Evolutionary conservation across 495 filamentous ascomycete species (phyloP), one percentile per base, ranked within the genome.

Genomic region (Penicillium egyptiacum): DNA sequence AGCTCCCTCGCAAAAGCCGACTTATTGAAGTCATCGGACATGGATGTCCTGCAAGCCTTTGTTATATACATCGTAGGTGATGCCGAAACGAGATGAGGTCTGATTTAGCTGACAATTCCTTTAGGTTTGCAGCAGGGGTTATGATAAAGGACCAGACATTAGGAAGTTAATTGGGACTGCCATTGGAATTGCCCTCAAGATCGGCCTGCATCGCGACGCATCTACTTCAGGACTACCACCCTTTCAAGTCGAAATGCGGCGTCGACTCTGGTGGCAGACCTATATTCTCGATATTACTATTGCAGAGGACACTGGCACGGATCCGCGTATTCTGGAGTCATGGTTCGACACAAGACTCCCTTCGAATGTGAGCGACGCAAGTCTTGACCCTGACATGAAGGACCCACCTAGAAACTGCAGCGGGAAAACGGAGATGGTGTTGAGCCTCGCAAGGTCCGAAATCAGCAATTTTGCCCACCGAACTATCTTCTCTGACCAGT

Each of bases 391-490:
- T 3, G 72, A 83, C 0, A 85, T 81, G 75, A 81, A 70, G 1
- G 70, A 80, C 9, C 66, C 80, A 14, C 84, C 87, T 0, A 56
- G 71, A 35, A 67, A 78, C 16, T 72, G 81, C 6, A 55, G 58
- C 1, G 84, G 80, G 6, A 77, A 76, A 8, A 90, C 87, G n/a
- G 89, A 92, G 48, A 90, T 91, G 85, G 81, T 85, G 3, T 90
- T 92, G 63, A 83, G 78, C 46, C 70, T 92, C 9, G 81, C 84
- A 12, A 74, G 83, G 4, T 83, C 79, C 59, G 83, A 87, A 57
- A 79, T 83, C 16, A 63, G 66, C 17, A 59, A 63, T 42, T 67
- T 67, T 31, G 59, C 66, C 4, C 63, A 69, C 78, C 76, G 57
- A 41, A 43, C 70, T 42, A 44, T 65, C 7, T 65, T 70, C 57